Base-by-base conservation (phyloP, 2,329 filamentous ascomycete species). In the Sarocladium oryzae region DNA sequence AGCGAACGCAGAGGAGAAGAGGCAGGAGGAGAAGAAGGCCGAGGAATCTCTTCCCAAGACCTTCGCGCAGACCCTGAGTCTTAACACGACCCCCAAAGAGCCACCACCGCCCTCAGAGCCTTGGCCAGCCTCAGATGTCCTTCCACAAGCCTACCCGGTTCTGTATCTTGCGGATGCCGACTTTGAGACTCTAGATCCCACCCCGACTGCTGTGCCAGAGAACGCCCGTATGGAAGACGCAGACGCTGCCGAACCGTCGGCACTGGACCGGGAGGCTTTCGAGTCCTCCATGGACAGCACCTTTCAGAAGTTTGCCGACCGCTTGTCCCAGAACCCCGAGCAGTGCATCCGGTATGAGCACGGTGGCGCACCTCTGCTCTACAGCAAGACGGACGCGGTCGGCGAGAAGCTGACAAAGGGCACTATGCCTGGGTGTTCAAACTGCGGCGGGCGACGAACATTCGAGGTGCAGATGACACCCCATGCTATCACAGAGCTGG, bases 401-500 rank as follows among this genome's bases (percentile, higher is more conserved):
- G 90, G 89, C 0, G 81, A 81, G 60, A 59, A 82, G 28, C 70
- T 96, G 10, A 62, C 64, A 9, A 63, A 63, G 50, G 59, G 63
- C 18, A 72, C 78, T 2, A 82, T 96, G 24, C 90, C 92, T 1
- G 72, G 82, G 9, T 99, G 93, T 65, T 71, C 69, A 24, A 86
- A 82, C 60, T 99, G 93, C 68, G 86, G 87, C 8, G 79, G 77
- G 0, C 74, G 78, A 48, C 81, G 92, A 56, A 82, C 86, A 13
- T 97, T 97, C 65, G 93, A 99, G 75, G 76, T 96, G 53, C 93
- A 99, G 74, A 73, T 99, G 57, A 91, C 86, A 58, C 93, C 93
- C 36, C 87, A 95, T 64, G 85, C 90, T 2, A 99, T 99, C 60
- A 82, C 83, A 26, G 87, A 95, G 73, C 73, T 97, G 51, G 93